Percentiles rank a stretch among this genome's conserved stretches.
Conservation (phyloP, 192 early-diverging fungal species). For the Linnemannia elongata region DNA sequence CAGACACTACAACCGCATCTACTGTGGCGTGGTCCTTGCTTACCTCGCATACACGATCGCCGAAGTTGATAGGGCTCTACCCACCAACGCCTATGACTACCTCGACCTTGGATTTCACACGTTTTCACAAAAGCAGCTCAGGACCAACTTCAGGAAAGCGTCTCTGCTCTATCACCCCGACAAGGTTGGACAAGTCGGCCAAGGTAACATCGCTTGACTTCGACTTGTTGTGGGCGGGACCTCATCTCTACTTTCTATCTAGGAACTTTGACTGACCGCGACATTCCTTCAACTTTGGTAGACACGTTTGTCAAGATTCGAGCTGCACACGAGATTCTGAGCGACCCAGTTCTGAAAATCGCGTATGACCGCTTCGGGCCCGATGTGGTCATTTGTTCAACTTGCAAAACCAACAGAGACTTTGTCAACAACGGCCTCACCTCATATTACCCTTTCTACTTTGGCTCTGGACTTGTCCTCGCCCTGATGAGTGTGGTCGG, state of each 20-base stretch:
- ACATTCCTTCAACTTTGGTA: background rate
- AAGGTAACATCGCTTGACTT: conserved; percentile 17
- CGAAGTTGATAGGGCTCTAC: conserved; percentile 51
- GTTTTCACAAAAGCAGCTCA: conserved; percentile 55
- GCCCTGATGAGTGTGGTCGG: conserved; percentile 60
- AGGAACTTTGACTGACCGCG: background rate
- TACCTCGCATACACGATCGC: conserved; percentile 61
- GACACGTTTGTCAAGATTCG: conserved; percentile 55
- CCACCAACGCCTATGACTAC: conserved; percentile 55
- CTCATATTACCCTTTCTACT: conserved; percentile 52
- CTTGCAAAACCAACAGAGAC: conserved; percentile 52
- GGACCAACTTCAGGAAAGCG: conserved; percentile 55
- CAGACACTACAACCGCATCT: conserved; percentile 58
- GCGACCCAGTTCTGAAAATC: conserved; percentile 41
- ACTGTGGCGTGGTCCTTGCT: conserved; percentile 51
- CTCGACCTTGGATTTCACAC: conserved; percentile 47
- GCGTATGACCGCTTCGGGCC: conserved; percentile 62
- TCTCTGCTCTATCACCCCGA: conserved; percentile 56
- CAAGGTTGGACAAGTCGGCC: conserved; percentile 43
- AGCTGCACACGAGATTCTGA: conserved; percentile 53
- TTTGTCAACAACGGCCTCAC: conserved; percentile 25
- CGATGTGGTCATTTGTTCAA: conserved; percentile 35
- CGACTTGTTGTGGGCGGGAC: background rate
- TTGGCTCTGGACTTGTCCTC: conserved; percentile 55
- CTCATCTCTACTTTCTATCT: background rate